Base-by-base conservation (phyloP, 805 yeast genomes). In the Maudiozyma serrabonitensis region DNA sequence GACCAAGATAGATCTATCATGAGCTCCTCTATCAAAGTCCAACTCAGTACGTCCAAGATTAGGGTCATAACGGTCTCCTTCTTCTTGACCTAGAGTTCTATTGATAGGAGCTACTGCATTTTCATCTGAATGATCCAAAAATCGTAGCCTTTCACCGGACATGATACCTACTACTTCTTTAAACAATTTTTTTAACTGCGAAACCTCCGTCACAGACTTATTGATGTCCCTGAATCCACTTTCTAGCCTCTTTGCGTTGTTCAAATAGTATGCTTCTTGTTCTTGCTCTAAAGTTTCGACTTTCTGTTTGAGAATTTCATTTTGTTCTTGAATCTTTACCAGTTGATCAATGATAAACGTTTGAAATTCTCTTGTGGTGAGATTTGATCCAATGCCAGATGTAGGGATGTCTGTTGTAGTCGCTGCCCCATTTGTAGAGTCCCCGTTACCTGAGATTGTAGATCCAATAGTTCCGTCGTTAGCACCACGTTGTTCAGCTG, bases 111-210 rank as follows among this genome's bases (percentile, higher is more conserved):
- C 23, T 7, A 35, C 40, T 9, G 57, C 52, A 49, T 51, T 59
- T 38, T 60, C 61, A 35, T 50, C 46, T 4, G 59, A 48, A 41
- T 57, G 62, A 44, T 59, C 61, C 23, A 56, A 32, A 31, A 56
- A 56, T 37, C 57, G 50, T 34, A 58, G 49, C 32, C 64, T 46
- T 41, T 59, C 57, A 1, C 62, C 64, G 8, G 57, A 56, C 57
- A 61, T 56, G 8, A 60, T 55, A 4, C 62, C 63, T 12, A 60
- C 58, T 8, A 61, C 50, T 42, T 60, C 64, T 41, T 59, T 57
- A 48, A 61, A 61, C 8, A 58, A 50, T 26, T 54, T 57, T 32
- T 53, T 57, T 52, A 61, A 46, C 8, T 55, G 53, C 4, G 52
- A 34, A n/a, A 60, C 49, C 26, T 60, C 62, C 7, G 54, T 52